Evolutionary conservation across 495 filamentous ascomycete genomes (phyloP).

Genomic region (Xylaria nigripes): DNA sequence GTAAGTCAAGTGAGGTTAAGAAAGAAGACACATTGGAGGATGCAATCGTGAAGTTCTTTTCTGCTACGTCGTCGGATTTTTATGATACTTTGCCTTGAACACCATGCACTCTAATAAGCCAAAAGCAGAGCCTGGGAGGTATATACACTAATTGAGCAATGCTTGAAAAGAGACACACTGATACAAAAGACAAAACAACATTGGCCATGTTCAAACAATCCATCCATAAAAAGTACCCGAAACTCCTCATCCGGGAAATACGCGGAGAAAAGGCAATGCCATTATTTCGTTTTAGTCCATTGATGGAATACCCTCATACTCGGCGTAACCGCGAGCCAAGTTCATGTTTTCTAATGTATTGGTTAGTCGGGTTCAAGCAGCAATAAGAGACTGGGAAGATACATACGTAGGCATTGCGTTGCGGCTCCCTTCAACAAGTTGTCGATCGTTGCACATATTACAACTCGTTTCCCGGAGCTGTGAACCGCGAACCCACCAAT

Average conservation of each 20-base stretch:
- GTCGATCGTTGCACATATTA: slow-evolving; percentile 95
- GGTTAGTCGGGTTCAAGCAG: slow-evolving; percentile 1
- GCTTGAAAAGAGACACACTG: neutral
- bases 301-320: slow-evolving; percentile 81
- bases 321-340: slow-evolving; percentile 81
- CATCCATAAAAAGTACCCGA: slow-evolving; percentile 2
- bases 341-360: slow-evolving; percentile 83
- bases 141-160: neutral
- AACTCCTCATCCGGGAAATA: slow-evolving; percentile 8
- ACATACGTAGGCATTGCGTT: slow-evolving; percentile 88
- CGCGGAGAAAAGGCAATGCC: neutral
- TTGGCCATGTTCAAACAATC: slow-evolving; percentile 2
- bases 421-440: slow-evolving; percentile 95
- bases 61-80: too few species aligned
- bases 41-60: too few species aligned
- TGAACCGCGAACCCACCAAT: slow-evolving; percentile 94
- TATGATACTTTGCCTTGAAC: neutral
- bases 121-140: neutral
- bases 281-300: slow-evolving; percentile 12
- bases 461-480: slow-evolving; percentile 77
- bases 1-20: too few species aligned
- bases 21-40: too few species aligned
- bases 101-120: neutral
- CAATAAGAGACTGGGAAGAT: neutral
- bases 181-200: neutral